Conservation (phyloP, 2,329 filamentous ascomycete genomes). For the Diaporthe ampelina region DNA sequence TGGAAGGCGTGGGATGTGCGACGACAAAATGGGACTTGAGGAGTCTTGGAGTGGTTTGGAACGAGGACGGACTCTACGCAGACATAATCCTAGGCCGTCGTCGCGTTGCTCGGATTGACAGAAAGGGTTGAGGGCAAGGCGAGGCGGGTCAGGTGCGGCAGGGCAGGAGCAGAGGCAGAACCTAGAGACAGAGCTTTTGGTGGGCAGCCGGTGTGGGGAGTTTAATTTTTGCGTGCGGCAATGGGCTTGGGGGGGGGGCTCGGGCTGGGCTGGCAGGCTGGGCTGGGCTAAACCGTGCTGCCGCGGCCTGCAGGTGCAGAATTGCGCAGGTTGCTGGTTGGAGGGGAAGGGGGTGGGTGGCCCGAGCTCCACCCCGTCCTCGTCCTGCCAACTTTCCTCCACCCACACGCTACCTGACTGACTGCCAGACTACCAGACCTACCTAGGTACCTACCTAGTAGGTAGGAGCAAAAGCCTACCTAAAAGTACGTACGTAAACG, state of each 20-base stretch:
- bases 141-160: constrained; percentile 23
- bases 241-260: neutral
- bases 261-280: neutral
- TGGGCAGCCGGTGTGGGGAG: constrained; percentile 37
- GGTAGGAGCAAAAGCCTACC: too few relatives aligned
- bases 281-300: constrained; percentile 29
- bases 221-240: constrained; percentile 42
- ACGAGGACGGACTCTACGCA: constrained; percentile 38
- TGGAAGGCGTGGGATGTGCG: constrained; percentile 58
- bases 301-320: constrained; percentile 19
- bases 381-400: neutral
- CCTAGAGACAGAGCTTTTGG: constrained; percentile 36
- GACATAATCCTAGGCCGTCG: constrained; percentile 40
- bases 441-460: too few relatives aligned
- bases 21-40: constrained; percentile 42
- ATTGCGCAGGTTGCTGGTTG: neutral
- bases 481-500: neutral
- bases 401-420: too few relatives aligned
- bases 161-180: constrained; percentile 30
- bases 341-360: constrained; percentile 27
- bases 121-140: constrained; percentile 37
- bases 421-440: too few relatives aligned
- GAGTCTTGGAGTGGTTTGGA: constrained; percentile 28
- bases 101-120: constrained; percentile 38
- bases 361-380: constrained; percentile 29